Evolutionary conservation across 441 rosid species (phyloP).

Genomic region (Gossypium davidsonii): DNA sequence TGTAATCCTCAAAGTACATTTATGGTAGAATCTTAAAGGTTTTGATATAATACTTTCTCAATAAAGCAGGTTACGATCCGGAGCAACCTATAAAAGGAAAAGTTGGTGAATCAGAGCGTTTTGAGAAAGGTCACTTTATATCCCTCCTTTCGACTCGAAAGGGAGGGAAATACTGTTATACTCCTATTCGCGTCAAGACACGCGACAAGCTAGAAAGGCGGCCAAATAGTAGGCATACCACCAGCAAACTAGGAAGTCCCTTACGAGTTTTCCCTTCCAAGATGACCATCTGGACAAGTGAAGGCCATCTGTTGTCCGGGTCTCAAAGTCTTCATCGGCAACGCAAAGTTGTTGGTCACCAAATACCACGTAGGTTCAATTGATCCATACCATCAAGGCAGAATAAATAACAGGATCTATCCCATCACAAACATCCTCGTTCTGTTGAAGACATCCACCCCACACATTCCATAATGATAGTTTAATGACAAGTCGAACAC

Average conservation of each 20-base stretch:
- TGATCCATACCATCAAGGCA: too few species aligned
- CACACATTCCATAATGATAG: not conserved
- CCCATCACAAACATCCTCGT: not conserved
- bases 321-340: too few species aligned
- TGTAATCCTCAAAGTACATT: not conserved
- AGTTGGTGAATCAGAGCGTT: too few species aligned
- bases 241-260: not conserved
- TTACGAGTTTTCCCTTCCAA: not conserved
- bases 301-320: too few species aligned
- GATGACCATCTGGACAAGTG: not conserved
- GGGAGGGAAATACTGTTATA: not conserved
- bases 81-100: too few species aligned
- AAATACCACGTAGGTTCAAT: too few species aligned
- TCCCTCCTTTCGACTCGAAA: not conserved
- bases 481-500: not conserved
- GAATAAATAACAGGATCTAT: not conserved
- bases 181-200: not conserved
- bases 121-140: not conserved
- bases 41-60: not conserved
- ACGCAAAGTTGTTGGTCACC: too few species aligned
- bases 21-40: not conserved
- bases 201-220: not conserved
- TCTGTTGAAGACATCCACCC: not conserved
- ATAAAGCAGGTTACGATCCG: not conserved
- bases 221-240: not conserved